A percentile compares a stretch with the other conserved stretches of the same genome.
These are phyloP conservation scores for Obba rivulosa DNA, from an alignment of 768 basidiomycete species.

Conservation along the genomic window DNA sequence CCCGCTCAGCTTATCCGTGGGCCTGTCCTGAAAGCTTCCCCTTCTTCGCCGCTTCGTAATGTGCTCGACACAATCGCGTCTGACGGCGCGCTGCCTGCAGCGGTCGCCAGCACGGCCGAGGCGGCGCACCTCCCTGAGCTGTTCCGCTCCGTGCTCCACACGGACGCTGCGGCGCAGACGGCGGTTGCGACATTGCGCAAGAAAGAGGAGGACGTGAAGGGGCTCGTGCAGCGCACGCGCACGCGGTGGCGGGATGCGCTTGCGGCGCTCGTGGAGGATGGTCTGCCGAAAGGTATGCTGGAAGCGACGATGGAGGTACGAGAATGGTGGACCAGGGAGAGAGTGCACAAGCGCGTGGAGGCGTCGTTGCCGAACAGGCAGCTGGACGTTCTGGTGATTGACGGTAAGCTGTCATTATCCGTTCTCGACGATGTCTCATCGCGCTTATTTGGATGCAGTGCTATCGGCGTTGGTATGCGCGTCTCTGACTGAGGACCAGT, in stretches of 20 bases:
- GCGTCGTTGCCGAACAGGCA: slow-evolving; percentile 54
- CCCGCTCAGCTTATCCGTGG: slow-evolving; percentile 31
- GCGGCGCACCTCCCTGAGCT: slow-evolving; percentile 44
- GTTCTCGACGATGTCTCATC: neutral
- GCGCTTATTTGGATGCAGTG: slow-evolving; percentile 32
- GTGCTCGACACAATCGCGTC: slow-evolving; percentile 56
- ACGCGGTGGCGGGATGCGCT: slow-evolving; percentile 9
- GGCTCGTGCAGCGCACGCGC: slow-evolving; percentile 8
- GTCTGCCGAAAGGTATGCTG: slow-evolving; percentile 28
- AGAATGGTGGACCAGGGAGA: slow-evolving; percentile 55
- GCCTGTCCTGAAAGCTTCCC: slow-evolving; percentile 39
- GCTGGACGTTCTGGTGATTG: slow-evolving; percentile 54
- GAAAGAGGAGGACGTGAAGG: slow-evolving; percentile 20
- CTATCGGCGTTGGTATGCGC: slow-evolving; percentile 63
- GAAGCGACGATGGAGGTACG: slow-evolving; percentile 22
- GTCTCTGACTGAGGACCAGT: slow-evolving; percentile 75
- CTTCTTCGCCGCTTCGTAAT: slow-evolving; percentile 44
- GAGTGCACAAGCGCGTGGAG: slow-evolving; percentile 48
- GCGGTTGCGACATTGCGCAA: slow-evolving; percentile 22
- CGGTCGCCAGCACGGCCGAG: slow-evolving; percentile 46
- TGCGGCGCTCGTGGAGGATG: slow-evolving; percentile 14
- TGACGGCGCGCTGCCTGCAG: slow-evolving; percentile 37
- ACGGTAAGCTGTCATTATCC: slow-evolving; percentile 38
- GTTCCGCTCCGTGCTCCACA: slow-evolving; percentile 35
- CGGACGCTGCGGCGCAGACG: slow-evolving; percentile 14